Conservation (phyloP, 2,329 filamentous ascomycete genomes). For the Epichloe sibirici region DNA sequence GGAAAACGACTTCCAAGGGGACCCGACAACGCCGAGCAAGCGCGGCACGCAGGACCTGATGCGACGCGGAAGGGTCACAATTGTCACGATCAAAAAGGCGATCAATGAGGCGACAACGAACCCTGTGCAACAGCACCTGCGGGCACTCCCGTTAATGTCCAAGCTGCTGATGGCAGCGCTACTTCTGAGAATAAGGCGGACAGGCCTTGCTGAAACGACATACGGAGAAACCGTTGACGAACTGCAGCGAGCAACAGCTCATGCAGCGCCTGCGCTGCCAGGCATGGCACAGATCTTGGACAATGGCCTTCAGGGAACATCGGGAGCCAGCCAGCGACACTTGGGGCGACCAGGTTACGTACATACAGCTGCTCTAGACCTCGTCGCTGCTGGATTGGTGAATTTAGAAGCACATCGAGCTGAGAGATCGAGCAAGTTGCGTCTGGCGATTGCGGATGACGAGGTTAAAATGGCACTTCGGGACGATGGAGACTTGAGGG, state of each 20-base stretch:
- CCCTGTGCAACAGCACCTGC: slow-evolving; percentile 80
- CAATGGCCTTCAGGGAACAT: slow-evolving; percentile 16
- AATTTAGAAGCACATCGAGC: slow-evolving; percentile 70
- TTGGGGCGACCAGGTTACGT: slow-evolving; percentile 30
- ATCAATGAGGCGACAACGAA: slow-evolving; percentile 93
- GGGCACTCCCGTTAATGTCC: slow-evolving; percentile 64
- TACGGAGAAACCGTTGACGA: slow-evolving; percentile 87
- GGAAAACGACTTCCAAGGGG: slow-evolving; percentile 50
- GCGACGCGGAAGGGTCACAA: slow-evolving; percentile 57
- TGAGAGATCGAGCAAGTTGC: slow-evolving; percentile 77
- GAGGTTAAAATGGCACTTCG: slow-evolving; percentile 80
- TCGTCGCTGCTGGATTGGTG: slow-evolving; percentile 79
- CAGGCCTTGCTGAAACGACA: slow-evolving; percentile 75
- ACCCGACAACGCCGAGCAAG: slow-evolving; percentile 52
- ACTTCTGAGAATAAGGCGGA: slow-evolving; percentile 64
- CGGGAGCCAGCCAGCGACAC: slow-evolving; percentile 16
- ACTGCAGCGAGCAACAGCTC: slow-evolving; percentile 26
- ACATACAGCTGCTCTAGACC: slow-evolving; percentile 62
- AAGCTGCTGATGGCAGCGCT: slow-evolving; percentile 82
- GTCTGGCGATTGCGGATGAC: slow-evolving; percentile 78
- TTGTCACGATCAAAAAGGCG: slow-evolving; percentile 83
- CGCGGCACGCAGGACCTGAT: slow-evolving; percentile 14
- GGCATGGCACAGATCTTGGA: slow-evolving; percentile 25
- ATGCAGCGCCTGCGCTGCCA: slow-evolving; percentile 22
- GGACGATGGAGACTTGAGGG: slow-evolving; percentile 78